A percentile compares a stretch with the other conserved stretches of the same genome.
phyloP scores from a whole-genome alignment of 78 protist genomes.

The Mastigamoeba balamuthi region DNA sequence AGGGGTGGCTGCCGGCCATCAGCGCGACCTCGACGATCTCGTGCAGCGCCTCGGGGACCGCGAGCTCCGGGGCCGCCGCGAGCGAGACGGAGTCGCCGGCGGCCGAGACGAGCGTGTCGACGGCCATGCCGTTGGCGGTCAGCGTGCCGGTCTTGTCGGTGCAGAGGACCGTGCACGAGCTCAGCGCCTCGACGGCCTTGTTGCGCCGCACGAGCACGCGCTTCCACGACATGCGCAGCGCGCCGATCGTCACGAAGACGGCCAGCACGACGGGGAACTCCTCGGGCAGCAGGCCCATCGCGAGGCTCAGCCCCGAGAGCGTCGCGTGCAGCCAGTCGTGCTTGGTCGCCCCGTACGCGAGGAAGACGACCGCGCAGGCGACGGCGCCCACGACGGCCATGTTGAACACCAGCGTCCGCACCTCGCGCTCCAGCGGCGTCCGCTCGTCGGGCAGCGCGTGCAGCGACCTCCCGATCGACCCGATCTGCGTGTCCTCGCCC shows the following conservation, averaged over 20 bases:
- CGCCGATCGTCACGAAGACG: not conserved
- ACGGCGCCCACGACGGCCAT: not conserved
- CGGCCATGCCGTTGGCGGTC: conserved; percentile 88
- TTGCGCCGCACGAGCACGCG: not conserved
- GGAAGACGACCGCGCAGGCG: not conserved
- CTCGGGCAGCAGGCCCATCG: not conserved
- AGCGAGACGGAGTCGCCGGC: no score
- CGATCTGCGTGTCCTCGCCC: not conserved
- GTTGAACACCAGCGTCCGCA: not conserved
- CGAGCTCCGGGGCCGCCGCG: not conserved
- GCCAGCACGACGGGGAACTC: not conserved
- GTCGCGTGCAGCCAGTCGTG: not conserved
- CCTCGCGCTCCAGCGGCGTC: not conserved
- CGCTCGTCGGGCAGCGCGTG: not conserved
- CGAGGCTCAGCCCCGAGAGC: not conserved
- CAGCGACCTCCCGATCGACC: no score
- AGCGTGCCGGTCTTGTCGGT: conserved; percentile 85
- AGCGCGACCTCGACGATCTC: not conserved
- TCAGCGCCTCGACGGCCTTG: not conserved
- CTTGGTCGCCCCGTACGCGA: not conserved
- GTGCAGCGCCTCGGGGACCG: not conserved
- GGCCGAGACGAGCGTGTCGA: conserved; percentile 50
- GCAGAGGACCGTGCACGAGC: not conserved
- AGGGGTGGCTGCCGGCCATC: not conserved
- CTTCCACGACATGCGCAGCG: not conserved